A percentile compares a stretch with the other conserved stretches of the same genome.
phyloP scores from a whole-genome alignment of 768 basidiomycete genomes.

The Trametes cinnabarina region DNA sequence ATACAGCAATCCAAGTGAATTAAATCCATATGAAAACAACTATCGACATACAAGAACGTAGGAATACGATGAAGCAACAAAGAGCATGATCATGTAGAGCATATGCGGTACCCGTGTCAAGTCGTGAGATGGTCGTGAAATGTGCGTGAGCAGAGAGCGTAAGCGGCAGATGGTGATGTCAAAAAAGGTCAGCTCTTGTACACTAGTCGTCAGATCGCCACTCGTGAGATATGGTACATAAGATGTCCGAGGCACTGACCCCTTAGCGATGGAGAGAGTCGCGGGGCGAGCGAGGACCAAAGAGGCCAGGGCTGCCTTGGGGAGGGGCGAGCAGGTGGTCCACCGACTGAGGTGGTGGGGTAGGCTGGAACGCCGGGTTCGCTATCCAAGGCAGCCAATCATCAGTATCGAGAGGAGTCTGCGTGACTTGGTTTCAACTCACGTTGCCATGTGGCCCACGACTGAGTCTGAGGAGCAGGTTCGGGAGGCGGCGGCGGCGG shows the following conservation, averaged over 20 bases:
- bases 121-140: neutral
- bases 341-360: slow-evolving; percentile 59
- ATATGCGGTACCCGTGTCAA: neutral
- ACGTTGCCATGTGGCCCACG: slow-evolving; percentile 47
- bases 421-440: neutral
- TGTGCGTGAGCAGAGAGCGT: neutral
- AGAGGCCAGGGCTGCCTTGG: slow-evolving; percentile 61
- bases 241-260: neutral
- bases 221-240: neutral
- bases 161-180: neutral
- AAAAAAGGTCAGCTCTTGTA: neutral
- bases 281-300: slow-evolving; percentile 73
- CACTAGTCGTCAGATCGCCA: slow-evolving; percentile 7
- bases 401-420: neutral
- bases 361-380: slow-evolving; percentile 53
- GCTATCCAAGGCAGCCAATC: slow-evolving; percentile 39
- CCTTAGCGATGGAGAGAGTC: slow-evolving; percentile 26
- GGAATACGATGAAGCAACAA: slow-evolving; percentile 1
- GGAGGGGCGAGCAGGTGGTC: slow-evolving; percentile 53
- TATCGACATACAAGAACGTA: slow-evolving; percentile 8
- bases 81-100: slow-evolving; percentile 4
- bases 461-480: slow-evolving; percentile 26
- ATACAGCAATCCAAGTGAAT: neutral
- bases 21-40: slow-evolving; percentile 3
- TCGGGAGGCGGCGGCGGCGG: slow-evolving; percentile 19